These are phyloP conservation scores for Talaromyces pinophilus DNA, from an alignment of 2,329 filamentous ascomycete genomes.

Conservation along the genomic window DNA sequence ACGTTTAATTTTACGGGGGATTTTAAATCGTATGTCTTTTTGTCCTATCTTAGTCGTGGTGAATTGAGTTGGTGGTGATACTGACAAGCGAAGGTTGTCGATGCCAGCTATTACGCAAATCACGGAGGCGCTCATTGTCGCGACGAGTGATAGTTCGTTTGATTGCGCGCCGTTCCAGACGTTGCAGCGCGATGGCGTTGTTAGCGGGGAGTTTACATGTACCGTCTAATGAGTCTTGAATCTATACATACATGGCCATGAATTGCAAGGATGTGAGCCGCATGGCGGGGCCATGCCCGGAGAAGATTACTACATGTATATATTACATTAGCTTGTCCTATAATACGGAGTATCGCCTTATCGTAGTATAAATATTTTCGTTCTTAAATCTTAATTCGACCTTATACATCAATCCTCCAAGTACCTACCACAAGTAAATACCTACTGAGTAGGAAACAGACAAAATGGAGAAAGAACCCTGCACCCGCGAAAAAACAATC, in stretches of 20 bases:
- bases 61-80: not conserved
- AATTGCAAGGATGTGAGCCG: not conserved
- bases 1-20: slow-evolving; percentile 4
- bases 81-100: not conserved
- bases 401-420: not conserved
- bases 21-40: not conserved
- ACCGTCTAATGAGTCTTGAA: not conserved
- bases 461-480: slow-evolving; percentile 8
- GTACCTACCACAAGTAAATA: not conserved
- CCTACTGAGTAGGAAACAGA: not conserved
- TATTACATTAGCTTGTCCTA: not conserved
- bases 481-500: slow-evolving; percentile 17
- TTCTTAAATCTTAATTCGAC: not conserved
- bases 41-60: too few relatives aligned
- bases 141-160: not conserved
- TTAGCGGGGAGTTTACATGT: slow-evolving; percentile 29
- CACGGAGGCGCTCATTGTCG: slow-evolving; percentile 2
- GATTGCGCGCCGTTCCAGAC: slow-evolving; percentile 54
- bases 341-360: not conserved
- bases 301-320: not conserved
- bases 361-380: not conserved
- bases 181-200: slow-evolving; percentile 66
- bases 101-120: not conserved
- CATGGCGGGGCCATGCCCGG: not conserved
- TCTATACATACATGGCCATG: not conserved